phyloP scores from a whole-genome alignment of 1,139 yeast genomes.

The Pichia kudriavzevii region DNA sequence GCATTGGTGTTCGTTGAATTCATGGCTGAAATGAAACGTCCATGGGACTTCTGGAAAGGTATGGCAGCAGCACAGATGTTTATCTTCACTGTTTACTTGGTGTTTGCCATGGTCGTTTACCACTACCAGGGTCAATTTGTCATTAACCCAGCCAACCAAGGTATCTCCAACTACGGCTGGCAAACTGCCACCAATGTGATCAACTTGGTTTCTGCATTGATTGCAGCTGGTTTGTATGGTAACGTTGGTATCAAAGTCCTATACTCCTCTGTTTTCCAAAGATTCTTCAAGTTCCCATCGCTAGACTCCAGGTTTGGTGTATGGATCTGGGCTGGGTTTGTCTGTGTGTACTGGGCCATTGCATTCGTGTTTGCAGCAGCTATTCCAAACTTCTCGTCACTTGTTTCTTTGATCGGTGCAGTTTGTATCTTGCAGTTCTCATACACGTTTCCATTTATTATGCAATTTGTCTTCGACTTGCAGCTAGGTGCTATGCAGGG shows the following conservation, averaged over 20 bases:
- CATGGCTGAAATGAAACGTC: slow-evolving; percentile 40
- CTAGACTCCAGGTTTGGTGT: slow-evolving; percentile 30
- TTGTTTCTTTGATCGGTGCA: slow-evolving; percentile 45
- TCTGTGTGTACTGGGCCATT: slow-evolving; percentile 35
- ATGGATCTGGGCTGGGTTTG: slow-evolving; percentile 31
- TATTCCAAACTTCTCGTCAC: slow-evolving; percentile 43
- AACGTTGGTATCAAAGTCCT: slow-evolving; percentile 38
- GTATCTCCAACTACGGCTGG: slow-evolving; percentile 31
- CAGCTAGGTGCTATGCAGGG: slow-evolving; percentile 30
- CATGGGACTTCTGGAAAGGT: slow-evolving; percentile 41
- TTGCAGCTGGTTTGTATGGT: slow-evolving; percentile 39
- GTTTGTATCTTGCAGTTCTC: slow-evolving; percentile 40
- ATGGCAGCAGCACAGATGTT: slow-evolving; percentile 36
- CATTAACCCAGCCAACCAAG: slow-evolving; percentile 38
- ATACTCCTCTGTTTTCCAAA: slow-evolving; percentile 32
- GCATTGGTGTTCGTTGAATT: slow-evolving; percentile 39
- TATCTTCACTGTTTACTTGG: slow-evolving; percentile 32
- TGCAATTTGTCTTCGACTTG: slow-evolving; percentile 31
- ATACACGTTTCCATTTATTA: slow-evolving; percentile 38
- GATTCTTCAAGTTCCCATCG: slow-evolving; percentile 30
- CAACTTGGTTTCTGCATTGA: slow-evolving; percentile 32
- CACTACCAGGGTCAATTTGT: slow-evolving; percentile 37
- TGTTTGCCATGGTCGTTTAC: slow-evolving; percentile 37
- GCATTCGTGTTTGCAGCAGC: slow-evolving; percentile 44
- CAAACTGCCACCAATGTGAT: slow-evolving; percentile 38